A percentile compares a stretch with the other conserved stretches of the same genome.
phyloP scores from a whole-genome alignment of 805 yeast genomes.

The Pichia exigua region DNA sequence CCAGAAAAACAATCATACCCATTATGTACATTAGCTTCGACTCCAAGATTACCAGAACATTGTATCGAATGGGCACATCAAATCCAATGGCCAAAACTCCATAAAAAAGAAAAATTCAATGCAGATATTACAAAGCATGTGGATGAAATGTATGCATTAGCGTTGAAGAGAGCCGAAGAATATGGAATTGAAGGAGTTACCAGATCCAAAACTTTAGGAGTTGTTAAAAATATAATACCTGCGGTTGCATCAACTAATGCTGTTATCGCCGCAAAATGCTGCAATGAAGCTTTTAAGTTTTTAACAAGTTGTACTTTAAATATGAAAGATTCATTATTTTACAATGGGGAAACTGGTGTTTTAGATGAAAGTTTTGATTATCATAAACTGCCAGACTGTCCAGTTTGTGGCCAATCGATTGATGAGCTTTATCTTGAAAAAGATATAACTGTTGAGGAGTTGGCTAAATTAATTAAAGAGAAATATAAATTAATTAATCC shows the following conservation, averaged over 20 bases:
- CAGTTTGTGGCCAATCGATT: conserved; percentile 56
- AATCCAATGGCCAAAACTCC: conserved; percentile 58
- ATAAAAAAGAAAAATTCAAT: conserved; percentile 46
- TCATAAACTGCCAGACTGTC: conserved; percentile 53
- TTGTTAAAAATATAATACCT: conserved; percentile 86
- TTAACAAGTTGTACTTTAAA: conserved; percentile 62
- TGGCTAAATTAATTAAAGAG: conserved; percentile 14
- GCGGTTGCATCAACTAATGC: conserved; percentile 94
- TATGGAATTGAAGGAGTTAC: conserved; percentile 76
- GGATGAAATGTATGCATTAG: conserved; percentile 48
- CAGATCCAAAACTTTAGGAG: conserved; percentile 66
- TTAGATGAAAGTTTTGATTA: conserved; percentile 68
- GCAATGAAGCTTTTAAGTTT: conserved; percentile 78
- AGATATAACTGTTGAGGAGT: conserved; percentile 9
- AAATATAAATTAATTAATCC: conserved; percentile 15
- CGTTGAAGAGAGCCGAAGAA: conserved; percentile 50
- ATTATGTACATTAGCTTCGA: conserved; percentile 87
- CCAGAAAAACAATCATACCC: conserved; percentile 66
- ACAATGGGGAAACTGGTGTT: conserved; percentile 74
- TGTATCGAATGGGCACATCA: conserved; percentile 87
- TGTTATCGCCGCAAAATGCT: conserved; percentile 79
- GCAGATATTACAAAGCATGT: conserved; percentile 63
- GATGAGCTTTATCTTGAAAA: conserved; percentile 10
- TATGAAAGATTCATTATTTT: conserved; percentile 75
- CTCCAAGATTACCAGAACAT: conserved; percentile 92